Evolutionary conservation across 2,329 filamentous ascomycete genomes (phyloP), one percentile per base, ranked within the genome.

Genomic region (Aspergillus aculeatinus): DNA sequence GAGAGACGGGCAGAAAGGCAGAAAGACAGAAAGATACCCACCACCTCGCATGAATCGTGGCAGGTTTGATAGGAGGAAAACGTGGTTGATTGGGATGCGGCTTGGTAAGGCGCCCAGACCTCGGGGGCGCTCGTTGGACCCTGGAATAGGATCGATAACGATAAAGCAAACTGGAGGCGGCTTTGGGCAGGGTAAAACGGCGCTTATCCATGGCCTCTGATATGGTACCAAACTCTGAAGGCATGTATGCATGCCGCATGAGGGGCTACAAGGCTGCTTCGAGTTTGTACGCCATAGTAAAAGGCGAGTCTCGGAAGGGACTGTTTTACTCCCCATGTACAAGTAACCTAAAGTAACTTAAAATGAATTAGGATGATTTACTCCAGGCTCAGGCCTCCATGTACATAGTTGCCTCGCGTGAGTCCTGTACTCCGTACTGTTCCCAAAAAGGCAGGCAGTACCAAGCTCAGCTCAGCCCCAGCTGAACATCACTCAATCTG

Each of bases 171-270:
- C 47, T 52, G 31, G 19, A 53, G 35, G 35, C 27, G 16, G 47
- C 11, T 9, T 44, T 55, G 25, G 59, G 44, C 48, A 42, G 49
- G 29, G 23, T 29, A 29, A 16, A 25, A 54, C 44, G 55, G 65
- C 63, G 63, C 61, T 60, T 67, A 67, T 54, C 50, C 60, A 58
- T 19, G 44, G 48, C 44, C 27, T 42, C 23, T 61, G 62, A 66
- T 65, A 65, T 63, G 64, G 58, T 66, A 65, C 60, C 65, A 50
- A 60, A 56, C 47, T 56, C 51, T 56, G 55, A 4, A 27, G 6
- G 7, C 35, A n/a, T 39, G 53, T 44, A 44, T 44, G 39, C 39
- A 44, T 42, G 39, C 3, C 14, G 14, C 39, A n/a, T 42, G 16
- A n/a, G 14, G 5, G 25, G 16, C 39, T 42, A 16, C 39, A n/a